Percentiles rank a stretch among this genome's conserved stretches.
Conservation (phyloP, 495 filamentous ascomycete species). For the Aspergillus cavernicola region DNA sequence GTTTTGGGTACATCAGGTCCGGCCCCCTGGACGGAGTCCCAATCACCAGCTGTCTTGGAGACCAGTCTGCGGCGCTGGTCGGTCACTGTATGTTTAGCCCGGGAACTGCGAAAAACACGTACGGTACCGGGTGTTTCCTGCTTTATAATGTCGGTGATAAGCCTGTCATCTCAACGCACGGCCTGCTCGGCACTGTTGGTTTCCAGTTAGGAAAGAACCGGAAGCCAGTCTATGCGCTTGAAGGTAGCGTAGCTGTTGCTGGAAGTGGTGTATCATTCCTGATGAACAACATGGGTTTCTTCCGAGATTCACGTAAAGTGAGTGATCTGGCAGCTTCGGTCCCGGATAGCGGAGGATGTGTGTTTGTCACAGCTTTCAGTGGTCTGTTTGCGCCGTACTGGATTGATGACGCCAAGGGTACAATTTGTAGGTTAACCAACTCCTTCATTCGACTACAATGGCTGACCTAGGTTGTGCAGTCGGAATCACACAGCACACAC, state of each 20-base stretch:
- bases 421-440: constrained; percentile 58
- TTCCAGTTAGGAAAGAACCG: constrained; percentile 62
- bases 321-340: constrained; percentile 78
- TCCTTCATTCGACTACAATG: not conserved
- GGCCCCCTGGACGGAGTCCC: constrained; percentile 70
- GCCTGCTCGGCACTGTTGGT: constrained; percentile 82
- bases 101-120: constrained; percentile 91
- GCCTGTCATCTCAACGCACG: constrained; percentile 87
- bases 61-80: constrained; percentile 89
- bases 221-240: constrained; percentile 83
- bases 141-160: constrained; percentile 90
- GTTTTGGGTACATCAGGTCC: constrained; percentile 64
- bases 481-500: constrained; percentile 88
- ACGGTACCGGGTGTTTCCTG: constrained; percentile 93
- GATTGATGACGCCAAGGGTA: constrained; percentile 95
- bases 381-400: constrained; percentile 97
- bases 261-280: constrained; percentile 89
- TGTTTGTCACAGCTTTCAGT: constrained; percentile 95
- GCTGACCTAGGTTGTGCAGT: constrained; percentile 42
- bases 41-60: constrained; percentile 85
- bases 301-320: constrained; percentile 72
- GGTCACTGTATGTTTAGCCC: constrained; percentile 88
- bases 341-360: constrained; percentile 83
- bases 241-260: constrained; percentile 89
- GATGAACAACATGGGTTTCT: constrained; percentile 85